Percentiles rank a stretch among this genome's conserved stretches.
Conservation (phyloP, 2,329 filamentous ascomycete genomes). For the Parascedosporium putredinis region DNA sequence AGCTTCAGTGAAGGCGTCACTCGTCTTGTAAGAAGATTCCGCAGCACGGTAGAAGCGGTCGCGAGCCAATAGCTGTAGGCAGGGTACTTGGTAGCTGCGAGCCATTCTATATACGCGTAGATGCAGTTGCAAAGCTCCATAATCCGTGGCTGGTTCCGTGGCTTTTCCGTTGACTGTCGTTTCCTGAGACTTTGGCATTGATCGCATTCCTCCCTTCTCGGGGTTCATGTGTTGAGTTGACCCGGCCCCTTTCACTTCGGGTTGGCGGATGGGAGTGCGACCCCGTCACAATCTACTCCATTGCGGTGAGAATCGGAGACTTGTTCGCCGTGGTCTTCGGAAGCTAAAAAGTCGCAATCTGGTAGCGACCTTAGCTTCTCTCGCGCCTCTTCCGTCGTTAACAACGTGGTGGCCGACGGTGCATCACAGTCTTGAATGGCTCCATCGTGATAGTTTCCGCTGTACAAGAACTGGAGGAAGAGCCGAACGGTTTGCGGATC, state of each 20-base stretch:
- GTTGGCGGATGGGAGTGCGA: too few species aligned
- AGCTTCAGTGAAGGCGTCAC: conserved; percentile 14
- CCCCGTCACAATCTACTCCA: too few species aligned
- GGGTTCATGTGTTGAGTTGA: too few species aligned
- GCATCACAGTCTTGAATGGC: background rate
- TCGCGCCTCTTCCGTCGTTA: background rate
- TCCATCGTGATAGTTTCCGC: conserved; percentile 13
- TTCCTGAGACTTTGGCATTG: conserved; percentile 8
- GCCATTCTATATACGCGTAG: conserved; percentile 23
- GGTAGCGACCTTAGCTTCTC: background rate
- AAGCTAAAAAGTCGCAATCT: too few species aligned
- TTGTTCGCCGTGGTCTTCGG: too few species aligned
- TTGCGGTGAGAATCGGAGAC: too few species aligned
- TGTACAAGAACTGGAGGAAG: conserved; percentile 23
- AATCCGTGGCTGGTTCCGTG: too few species aligned
- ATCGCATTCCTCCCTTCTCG: too few species aligned
- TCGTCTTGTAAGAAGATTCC: conserved; percentile 8
- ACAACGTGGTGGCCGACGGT: background rate
- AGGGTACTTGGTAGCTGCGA: conserved; percentile 24
- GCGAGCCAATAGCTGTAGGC: conserved; percentile 19
- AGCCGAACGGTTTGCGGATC: conserved; percentile 16
- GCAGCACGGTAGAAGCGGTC: conserved; percentile 20
- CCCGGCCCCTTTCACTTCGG: too few species aligned
- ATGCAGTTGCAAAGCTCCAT: too few species aligned
- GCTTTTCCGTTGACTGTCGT: too few species aligned